These are phyloP conservation scores for Neonectria sp. DNA, from an alignment of 2,329 filamentous ascomycete genomes.

Conservation along the genomic window DNA sequence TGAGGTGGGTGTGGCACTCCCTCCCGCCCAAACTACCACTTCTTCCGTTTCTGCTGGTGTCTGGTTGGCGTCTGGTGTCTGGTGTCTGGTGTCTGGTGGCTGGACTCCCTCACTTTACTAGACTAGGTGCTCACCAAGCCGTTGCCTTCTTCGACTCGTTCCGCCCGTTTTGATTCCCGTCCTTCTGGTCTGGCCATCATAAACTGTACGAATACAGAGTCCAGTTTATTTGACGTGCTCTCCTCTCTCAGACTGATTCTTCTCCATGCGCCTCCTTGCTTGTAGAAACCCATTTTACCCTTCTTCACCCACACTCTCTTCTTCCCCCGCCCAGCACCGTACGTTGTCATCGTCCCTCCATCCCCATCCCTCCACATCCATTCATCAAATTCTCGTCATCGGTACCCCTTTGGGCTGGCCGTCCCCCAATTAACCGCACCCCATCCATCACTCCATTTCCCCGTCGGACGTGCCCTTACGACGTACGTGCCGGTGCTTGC, in stretches of 20 bases:
- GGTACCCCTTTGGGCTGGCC: constrained; percentile 18
- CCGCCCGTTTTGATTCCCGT: background rate
- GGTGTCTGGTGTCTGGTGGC: constrained; percentile 7
- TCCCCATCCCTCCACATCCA: constrained; percentile 14
- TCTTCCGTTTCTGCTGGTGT: constrained; percentile 3
- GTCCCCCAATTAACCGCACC: constrained; percentile 14
- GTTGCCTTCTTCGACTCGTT: background rate
- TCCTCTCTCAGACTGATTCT: background rate
- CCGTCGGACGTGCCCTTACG: constrained; percentile 16
- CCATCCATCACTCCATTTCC: constrained; percentile 17
- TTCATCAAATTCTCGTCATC: constrained; percentile 12
- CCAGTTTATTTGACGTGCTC: background rate
- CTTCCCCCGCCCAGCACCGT: constrained; percentile 16
- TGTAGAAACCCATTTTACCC: background rate
- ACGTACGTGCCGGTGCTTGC: constrained; percentile 4
- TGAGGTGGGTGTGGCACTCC: constrained; percentile 22
- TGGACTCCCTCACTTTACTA: background rate
- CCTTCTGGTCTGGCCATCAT: background rate
- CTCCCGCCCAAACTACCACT: constrained; percentile 15
- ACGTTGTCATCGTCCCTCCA: constrained; percentile 23
- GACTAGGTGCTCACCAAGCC: background rate
- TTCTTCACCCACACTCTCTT: background rate
- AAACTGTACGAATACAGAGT: background rate
- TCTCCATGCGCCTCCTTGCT: background rate
- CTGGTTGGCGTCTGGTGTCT: background rate